Evolutionary conservation across 176 grass and related monocot species (phyloP), one percentile per base, ranked within the genome.

Genomic region (Zoysia japonica): DNA sequence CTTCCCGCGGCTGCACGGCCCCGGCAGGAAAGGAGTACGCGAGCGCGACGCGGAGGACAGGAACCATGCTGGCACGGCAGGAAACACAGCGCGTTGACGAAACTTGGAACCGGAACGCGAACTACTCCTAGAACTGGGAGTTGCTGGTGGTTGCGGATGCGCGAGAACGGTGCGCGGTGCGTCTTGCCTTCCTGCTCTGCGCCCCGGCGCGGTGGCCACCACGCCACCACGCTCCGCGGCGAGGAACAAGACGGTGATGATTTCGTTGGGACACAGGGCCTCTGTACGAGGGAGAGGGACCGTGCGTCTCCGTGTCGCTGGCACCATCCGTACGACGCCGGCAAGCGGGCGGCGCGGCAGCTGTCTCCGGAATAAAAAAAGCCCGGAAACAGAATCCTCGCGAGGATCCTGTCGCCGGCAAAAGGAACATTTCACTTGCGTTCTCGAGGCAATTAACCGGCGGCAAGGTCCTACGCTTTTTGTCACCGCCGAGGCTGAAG

Each of bases 321-420:
- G 44, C 53, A 3, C 3, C 28, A 52, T 14, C 65, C 61, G 46
- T 10, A 2, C 44, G 44, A 3, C 6, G 65, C 69, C 72, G 60
- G 67, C 47, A 3, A n/a, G 61, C 11, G 72, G 65, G 60, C 16
- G 60, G 67, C 52, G 67, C 37, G n/a, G 77, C 62, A 17, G 65
- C 57, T 78, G 85, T 78, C 78, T 69, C 71, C 70, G 80, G 71
- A 61, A 73, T 61, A 53, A 47, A 78, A 12, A 11, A 70, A 76
- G 76, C 44, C 35, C 0, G 14, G 5, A 68, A 74, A 68, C 61
- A 4, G 0, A 2, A 74, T 86, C 80, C 61, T 51, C 17, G 61
- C 13, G 42, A 12, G 78, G 86, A 83, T 87, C 74, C 75, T 88
- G 86, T 69, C 80, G 75, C 63, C 2, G 20, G 63, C 48, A 52